These are phyloP conservation scores for Apiospora sp. DNA, from an alignment of 2,329 filamentous ascomycete genomes.

Conservation along the genomic window DNA sequence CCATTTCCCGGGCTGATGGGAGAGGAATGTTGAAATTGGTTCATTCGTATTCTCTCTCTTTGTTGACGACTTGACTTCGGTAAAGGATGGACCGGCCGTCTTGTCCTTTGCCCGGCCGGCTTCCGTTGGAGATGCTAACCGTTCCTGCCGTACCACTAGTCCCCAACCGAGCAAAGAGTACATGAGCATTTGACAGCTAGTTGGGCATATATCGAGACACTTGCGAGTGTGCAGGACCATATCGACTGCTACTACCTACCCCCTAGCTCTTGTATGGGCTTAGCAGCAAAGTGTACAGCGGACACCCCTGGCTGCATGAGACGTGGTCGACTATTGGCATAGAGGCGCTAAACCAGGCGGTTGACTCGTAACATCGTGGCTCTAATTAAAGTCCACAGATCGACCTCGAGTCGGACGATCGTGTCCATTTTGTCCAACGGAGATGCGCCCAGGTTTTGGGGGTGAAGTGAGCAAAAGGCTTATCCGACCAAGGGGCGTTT, in stretches of 20 bases:
- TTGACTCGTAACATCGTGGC: conserved; percentile 23
- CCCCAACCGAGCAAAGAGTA: background rate
- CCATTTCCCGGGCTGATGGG: conserved; percentile 16
- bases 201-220: conserved; percentile 1
- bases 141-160: conserved; percentile 9
- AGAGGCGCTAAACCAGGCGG: conserved; percentile 21
- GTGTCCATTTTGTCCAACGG: conserved; percentile 20
- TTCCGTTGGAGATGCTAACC: conserved; percentile 18
- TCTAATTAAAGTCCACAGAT: conserved; percentile 22
- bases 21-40: background rate
- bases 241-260: too few species aligned
- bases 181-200: background rate
- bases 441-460: conserved; percentile 2
- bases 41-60: background rate
- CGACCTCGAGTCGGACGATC: conserved; percentile 18
- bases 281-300: background rate
- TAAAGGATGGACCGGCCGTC: conserved; percentile 2
- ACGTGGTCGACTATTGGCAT: conserved; percentile 24
- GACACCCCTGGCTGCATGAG: conserved; percentile 22
- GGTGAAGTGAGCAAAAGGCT: background rate
- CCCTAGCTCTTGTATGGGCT: conserved; percentile 1
- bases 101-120: conserved; percentile 8
- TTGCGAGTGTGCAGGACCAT: background rate
- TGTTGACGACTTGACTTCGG: conserved; percentile 14
- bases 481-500: conserved; percentile 13